Evolutionary conservation across 208 protist species (phyloP), one percentile per base, ranked within the genome.

Genomic region (Zelonia costaricensis): DNA sequence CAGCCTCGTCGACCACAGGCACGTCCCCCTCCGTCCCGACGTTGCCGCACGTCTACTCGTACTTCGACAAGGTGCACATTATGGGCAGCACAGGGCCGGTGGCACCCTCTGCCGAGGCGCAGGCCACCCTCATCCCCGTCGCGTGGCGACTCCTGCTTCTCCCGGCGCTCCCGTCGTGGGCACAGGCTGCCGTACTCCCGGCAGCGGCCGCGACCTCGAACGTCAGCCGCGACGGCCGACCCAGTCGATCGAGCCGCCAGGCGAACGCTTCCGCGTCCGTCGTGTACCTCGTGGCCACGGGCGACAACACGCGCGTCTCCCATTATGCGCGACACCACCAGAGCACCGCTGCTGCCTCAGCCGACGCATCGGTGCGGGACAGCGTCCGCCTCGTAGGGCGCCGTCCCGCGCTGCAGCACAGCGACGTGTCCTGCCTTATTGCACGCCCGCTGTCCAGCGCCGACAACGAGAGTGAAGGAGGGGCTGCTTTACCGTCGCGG

Each of bases 381-480:
- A 22, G 36, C 15, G 35, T 76, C 30, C 31, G 27, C n/a, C 44
- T 72, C 5, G 16, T 63, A 0, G 65, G 65, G 6, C 47, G 40
- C 33, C 43, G 30, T 5, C 47, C 38, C 18, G 16, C 35, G 1
- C n/a, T 74, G 15, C 31, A 54, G 51, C 67, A 67, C 45, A 67
- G 52, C 51, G 38, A 65, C 51, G 51, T 82, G 7, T 49, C 66
- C 40, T 82, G 69, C 65, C 49, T 62, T 1, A 7, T 53, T 33
- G 30, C 58, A 23, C 23, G 4, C 6, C n/a, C n/a, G n/a, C n/a
- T n/a, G n/a, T n/a, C n/a, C n/a, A n/a, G n/a, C n/a, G n/a, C n/a
- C n/a, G n/a, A n/a, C n/a, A n/a, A n/a, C n/a, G n/a, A n/a, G n/a
- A n/a, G n/a, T n/a, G 25, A 36, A 33, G 23, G 8, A 23, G 25